Percentiles rank a stretch among this genome's conserved stretches.
phyloP scores from a whole-genome alignment of 1,284 basidiomycete genomes.

The Somion occarium region DNA sequence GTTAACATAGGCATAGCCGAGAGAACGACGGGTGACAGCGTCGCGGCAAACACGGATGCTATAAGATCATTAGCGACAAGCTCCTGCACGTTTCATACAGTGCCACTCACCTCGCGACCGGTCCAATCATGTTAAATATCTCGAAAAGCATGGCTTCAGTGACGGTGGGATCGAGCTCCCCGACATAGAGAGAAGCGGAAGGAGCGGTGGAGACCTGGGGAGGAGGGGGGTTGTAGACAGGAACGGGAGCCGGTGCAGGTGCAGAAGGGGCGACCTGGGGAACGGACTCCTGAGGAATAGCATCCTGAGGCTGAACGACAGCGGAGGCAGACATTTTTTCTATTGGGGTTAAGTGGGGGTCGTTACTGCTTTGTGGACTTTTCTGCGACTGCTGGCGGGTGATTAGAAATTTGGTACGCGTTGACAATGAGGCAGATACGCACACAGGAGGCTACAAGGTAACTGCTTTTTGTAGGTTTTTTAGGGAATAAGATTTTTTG shows the following conservation, averaged over 20 bases:
- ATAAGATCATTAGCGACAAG: too few species aligned
- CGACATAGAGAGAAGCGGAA: slow-evolving; percentile 96
- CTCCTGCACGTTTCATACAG: too few species aligned
- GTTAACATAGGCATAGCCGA: slow-evolving; percentile 99
- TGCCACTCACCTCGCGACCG: slow-evolving; percentile 80
- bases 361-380: slow-evolving; percentile 86
- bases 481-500: slow-evolving; percentile 30
- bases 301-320: slow-evolving; percentile 29
- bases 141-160: slow-evolving; percentile 99
- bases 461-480: slow-evolving; percentile 57
- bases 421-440: slow-evolving; percentile 26
- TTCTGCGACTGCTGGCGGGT: slow-evolving; percentile 51
- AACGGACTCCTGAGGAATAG: not conserved
- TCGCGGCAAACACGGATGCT: slow-evolving; percentile 99
- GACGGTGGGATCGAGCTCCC: slow-evolving; percentile 96
- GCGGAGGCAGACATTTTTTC: slow-evolving; percentile 57
- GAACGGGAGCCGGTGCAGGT: slow-evolving; percentile 39
- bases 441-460: slow-evolving; percentile 69
- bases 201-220: slow-evolving; percentile 57
- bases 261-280: slow-evolving; percentile 22
- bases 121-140: slow-evolving; percentile 99
- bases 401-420: not conserved
- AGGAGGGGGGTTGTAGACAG: slow-evolving; percentile 55
- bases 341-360: slow-evolving; percentile 47
- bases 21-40: slow-evolving; percentile 98